These are phyloP conservation scores for Candida vaughaniae DNA, from an alignment of 805 yeast genomes.

Conservation along the genomic window DNA sequence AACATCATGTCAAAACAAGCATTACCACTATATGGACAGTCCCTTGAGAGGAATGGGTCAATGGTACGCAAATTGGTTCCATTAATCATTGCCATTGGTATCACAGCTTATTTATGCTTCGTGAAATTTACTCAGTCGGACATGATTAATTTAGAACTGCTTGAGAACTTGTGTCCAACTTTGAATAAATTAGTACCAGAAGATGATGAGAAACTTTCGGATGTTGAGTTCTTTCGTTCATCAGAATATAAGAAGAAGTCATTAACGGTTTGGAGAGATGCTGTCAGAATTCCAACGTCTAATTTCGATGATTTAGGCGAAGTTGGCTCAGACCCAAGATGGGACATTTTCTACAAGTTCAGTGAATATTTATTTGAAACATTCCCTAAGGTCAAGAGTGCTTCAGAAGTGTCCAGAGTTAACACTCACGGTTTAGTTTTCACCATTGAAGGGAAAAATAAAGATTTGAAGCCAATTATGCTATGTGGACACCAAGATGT, in stretches of 20 bases:
- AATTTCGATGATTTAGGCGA: constrained; percentile 13
- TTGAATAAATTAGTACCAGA: constrained; percentile 6
- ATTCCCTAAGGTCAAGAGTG: constrained; percentile 52
- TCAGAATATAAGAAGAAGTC: constrained; percentile 9
- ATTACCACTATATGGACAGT: too few species aligned
- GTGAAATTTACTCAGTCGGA: too few species aligned
- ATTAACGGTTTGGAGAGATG: constrained; percentile 7
- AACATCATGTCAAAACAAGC: too few species aligned
- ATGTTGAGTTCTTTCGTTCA: constrained; percentile 7
- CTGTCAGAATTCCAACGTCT: constrained; percentile 11
- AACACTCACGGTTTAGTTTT: constrained; percentile 63
- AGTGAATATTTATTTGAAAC: constrained; percentile 51
- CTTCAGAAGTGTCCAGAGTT: constrained; percentile 52
- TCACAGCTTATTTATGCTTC: too few species aligned
- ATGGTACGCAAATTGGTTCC: too few species aligned
- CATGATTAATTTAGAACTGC: too few species aligned
- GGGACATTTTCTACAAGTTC: constrained; percentile 43
- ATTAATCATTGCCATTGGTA: too few species aligned
- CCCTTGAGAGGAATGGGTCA: too few species aligned
- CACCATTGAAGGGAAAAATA: constrained; percentile 56
- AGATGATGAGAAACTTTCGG: neutral
- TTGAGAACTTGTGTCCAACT: constrained; percentile 5
- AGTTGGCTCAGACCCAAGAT: constrained; percentile 19
- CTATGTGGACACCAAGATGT: constrained; percentile 78
- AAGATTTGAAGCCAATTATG: constrained; percentile 62